Evolutionary conservation across 2,329 filamentous ascomycete genomes (phyloP).

Genomic region (Penicillium brevicompactum): DNA sequence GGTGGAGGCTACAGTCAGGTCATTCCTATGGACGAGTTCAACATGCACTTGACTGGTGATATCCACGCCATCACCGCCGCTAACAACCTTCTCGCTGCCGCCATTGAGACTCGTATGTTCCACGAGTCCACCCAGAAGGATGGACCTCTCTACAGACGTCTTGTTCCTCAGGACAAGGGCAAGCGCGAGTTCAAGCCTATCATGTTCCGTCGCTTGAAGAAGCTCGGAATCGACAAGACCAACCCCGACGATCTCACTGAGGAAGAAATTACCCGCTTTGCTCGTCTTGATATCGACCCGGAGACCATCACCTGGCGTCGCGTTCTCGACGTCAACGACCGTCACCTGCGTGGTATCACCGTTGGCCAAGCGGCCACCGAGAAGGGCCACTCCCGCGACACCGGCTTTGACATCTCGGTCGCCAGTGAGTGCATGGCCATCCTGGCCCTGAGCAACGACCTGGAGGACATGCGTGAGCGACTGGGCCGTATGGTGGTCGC

Average conservation of each 20-base stretch:
- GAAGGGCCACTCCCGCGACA: constrained; percentile 83
- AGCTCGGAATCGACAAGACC: constrained; percentile 94
- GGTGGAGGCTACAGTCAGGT: constrained; percentile 98
- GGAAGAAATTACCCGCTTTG: constrained; percentile 85
- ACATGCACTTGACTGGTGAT: constrained; percentile 94
- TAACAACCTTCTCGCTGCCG: constrained; percentile 94
- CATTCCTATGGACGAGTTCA: constrained; percentile 99
- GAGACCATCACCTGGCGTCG: constrained; percentile 97
- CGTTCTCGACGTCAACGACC: constrained; percentile 95
- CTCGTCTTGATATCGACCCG: constrained; percentile 93
- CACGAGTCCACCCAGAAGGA: constrained; percentile 96
- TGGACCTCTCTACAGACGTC: constrained; percentile 78
- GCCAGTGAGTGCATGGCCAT: constrained; percentile 99
- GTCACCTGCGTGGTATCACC: constrained; percentile 85
- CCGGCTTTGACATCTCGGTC: constrained; percentile 96
- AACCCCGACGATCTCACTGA: constrained; percentile 86
- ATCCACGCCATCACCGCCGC: constrained; percentile 97
- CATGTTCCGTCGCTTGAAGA: constrained; percentile 92
- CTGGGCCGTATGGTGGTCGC: constrained; percentile 95
- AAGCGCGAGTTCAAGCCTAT: constrained; percentile 82
- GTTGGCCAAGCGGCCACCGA: constrained; percentile 87
- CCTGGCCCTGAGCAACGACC: constrained; percentile 84
- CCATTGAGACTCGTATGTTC: constrained; percentile 97
- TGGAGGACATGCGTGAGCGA: constrained; percentile 87
- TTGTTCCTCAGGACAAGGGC: constrained; percentile 89